phyloP scores from a whole-genome alignment of 371 early-diverging fungal genomes.

The Mortierella sp. region DNA sequence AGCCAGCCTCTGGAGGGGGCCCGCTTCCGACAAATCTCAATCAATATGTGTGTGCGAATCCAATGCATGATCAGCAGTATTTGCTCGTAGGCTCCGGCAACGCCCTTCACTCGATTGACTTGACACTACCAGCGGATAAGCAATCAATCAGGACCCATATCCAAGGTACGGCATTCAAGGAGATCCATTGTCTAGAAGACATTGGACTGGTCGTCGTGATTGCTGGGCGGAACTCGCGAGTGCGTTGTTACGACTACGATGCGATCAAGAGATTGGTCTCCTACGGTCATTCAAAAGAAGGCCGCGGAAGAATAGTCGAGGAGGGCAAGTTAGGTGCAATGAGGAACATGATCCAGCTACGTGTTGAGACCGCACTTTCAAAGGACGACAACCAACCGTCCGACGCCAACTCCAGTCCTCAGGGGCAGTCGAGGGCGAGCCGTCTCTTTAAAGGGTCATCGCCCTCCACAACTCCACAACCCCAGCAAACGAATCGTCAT shows the following conservation, averaged over 20 bases:
- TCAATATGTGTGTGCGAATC: constrained; percentile 39
- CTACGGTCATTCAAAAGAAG: constrained; percentile 48
- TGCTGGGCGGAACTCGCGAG: constrained; percentile 43
- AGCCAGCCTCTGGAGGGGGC: background rate
- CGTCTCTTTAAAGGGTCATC: constrained; percentile 25
- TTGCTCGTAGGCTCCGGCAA: constrained; percentile 44
- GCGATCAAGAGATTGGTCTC: constrained; percentile 35
- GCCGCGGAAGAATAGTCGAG: constrained; percentile 37
- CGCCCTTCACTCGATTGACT: constrained; percentile 50
- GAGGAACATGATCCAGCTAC: constrained; percentile 52
- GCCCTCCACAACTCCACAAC: constrained; percentile 6
- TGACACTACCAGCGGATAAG: constrained; percentile 32
- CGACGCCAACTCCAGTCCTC: constrained; percentile 5
- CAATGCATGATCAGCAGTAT: constrained; percentile 55
- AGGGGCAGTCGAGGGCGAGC: constrained; percentile 3
- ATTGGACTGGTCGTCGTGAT: constrained; percentile 47
- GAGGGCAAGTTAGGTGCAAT: constrained; percentile 34
- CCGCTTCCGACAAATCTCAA: background rate
- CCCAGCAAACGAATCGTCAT: constrained; percentile 3
- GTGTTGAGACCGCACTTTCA: constrained; percentile 36
- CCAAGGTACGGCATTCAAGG: constrained; percentile 42
- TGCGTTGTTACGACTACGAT: constrained; percentile 52
- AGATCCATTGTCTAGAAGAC: constrained; percentile 51
- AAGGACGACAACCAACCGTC: constrained; percentile 6
- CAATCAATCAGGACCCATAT: constrained; percentile 42